A percentile compares a stretch with the other conserved stretches of the same genome.
These are phyloP conservation scores for Fusarium pseudocircinatum DNA, from an alignment of 2,329 filamentous ascomycete species.

Conservation along the genomic window DNA sequence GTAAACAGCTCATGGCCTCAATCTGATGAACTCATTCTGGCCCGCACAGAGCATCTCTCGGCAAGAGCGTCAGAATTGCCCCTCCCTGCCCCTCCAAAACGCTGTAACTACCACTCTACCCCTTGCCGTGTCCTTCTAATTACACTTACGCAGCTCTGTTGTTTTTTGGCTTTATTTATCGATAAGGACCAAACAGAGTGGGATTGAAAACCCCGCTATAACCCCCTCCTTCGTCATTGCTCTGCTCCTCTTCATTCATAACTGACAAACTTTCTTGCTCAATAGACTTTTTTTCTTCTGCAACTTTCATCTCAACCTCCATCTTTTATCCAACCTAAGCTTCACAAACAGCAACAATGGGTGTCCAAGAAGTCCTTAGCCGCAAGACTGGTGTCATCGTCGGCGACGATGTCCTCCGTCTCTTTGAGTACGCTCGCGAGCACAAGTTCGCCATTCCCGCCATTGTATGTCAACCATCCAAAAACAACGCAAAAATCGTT, in stretches of 20 bases:
- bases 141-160: constrained; percentile 5
- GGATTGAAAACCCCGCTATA: constrained; percentile 42
- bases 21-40: constrained; percentile 38
- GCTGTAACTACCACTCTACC: constrained; percentile 15
- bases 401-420: constrained; percentile 64
- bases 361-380: constrained; percentile 55
- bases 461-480: constrained; percentile 57
- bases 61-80: constrained; percentile 29
- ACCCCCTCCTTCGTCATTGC: constrained; percentile 36
- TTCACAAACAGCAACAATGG: constrained; percentile 48
- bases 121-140: constrained; percentile 22
- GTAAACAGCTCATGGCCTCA: constrained; percentile 38
- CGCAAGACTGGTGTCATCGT: constrained; percentile 65
- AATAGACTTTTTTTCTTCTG: constrained; percentile 33
- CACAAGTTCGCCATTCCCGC: constrained; percentile 89
- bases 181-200: constrained; percentile 35
- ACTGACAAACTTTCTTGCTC: constrained; percentile 39
- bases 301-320: constrained; percentile 32
- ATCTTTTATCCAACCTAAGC: constrained; percentile 21
- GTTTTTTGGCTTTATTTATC: constrained; percentile 34
- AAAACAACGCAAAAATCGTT: neutral
- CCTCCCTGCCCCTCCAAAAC: constrained; percentile 28
- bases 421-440: constrained; percentile 92
- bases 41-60: constrained; percentile 33
- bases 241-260: constrained; percentile 32